Conservation (phyloP, 148 eudicot species). For the Vaccinium macrocarpon region DNA sequence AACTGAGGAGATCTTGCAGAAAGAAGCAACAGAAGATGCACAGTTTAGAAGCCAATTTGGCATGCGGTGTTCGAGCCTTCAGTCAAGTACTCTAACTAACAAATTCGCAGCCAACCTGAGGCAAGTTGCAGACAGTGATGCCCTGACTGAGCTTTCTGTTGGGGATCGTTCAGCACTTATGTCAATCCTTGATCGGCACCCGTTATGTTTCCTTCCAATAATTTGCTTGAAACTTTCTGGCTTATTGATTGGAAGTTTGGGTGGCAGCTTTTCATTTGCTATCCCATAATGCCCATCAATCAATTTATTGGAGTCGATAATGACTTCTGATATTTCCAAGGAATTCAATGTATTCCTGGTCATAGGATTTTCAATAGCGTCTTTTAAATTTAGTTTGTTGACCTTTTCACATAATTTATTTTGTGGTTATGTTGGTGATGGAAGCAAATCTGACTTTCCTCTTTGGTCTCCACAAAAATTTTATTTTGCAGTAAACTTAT, state of each 20-base stretch:
- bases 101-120: conserved; percentile 88
- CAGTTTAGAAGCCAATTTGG: conserved; percentile 94
- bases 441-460: background rate
- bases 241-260: background rate
- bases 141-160: conserved; percentile 87
- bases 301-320: background rate
- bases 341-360: background rate
- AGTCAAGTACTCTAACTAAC: conserved; percentile 81
- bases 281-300: background rate
- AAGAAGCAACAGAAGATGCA: conserved; percentile 88
- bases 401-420: background rate
- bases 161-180: conserved; percentile 76
- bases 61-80: conserved; percentile 95
- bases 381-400: background rate
- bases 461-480: background rate
- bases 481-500: background rate
- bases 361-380: background rate
- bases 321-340: background rate
- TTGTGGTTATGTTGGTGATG: background rate
- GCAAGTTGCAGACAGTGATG: conserved; percentile 98
- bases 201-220: conserved; percentile 40
- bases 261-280: background rate
- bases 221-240: background rate
- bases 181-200: conserved; percentile 88
- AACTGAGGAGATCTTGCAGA: conserved; percentile 90